Percentiles rank a stretch among this genome's conserved stretches.
These are phyloP conservation scores for Candida lessepsii DNA, from an alignment of 805 yeast species.

Conservation along the genomic window DNA sequence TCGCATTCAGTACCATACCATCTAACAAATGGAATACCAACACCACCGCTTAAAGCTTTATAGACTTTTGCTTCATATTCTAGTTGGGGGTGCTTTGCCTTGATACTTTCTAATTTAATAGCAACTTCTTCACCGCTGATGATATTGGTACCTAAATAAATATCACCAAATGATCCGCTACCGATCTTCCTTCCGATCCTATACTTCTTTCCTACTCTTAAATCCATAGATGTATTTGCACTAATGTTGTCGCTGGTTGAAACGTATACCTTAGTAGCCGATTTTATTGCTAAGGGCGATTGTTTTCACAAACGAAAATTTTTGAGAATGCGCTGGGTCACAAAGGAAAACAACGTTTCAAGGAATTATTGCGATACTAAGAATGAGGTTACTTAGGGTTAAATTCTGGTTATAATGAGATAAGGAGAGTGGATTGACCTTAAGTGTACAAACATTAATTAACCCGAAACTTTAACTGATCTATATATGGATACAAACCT, in stretches of 20 bases:
- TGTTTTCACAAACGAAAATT: conserved; percentile 8
- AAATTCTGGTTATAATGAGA: too few species aligned
- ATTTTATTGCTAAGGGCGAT: conserved; percentile 4
- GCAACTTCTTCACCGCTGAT: conserved; percentile 98
- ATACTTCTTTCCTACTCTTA: conserved; percentile 78
- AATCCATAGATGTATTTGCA: conserved; percentile 18
- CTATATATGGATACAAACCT: too few species aligned
- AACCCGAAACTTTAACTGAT: too few species aligned
- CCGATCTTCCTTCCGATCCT: conserved; percentile 95
- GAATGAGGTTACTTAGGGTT: too few species aligned
- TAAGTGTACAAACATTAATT: too few species aligned
- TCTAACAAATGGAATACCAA: conserved; percentile 94
- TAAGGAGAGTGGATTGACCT: too few species aligned
- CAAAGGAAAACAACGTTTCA: neutral
- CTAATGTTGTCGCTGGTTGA: too few species aligned
- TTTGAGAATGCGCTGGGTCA: conserved; percentile 6
- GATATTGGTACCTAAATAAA: conserved; percentile 88
- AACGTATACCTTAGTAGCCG: conserved; percentile 1
- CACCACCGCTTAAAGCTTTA: conserved; percentile 92
- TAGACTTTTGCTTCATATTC: conserved; percentile 97
- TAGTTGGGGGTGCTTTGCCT: conserved; percentile 94
- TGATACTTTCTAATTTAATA: conserved; percentile 83
- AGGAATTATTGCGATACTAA: neutral
- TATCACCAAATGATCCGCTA: conserved; percentile 96
- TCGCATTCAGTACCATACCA: conserved; percentile 96